These are phyloP conservation scores for Coccomyxa sp. DNA, from an alignment of 139 green algal genomes.

Conservation along the genomic window DNA sequence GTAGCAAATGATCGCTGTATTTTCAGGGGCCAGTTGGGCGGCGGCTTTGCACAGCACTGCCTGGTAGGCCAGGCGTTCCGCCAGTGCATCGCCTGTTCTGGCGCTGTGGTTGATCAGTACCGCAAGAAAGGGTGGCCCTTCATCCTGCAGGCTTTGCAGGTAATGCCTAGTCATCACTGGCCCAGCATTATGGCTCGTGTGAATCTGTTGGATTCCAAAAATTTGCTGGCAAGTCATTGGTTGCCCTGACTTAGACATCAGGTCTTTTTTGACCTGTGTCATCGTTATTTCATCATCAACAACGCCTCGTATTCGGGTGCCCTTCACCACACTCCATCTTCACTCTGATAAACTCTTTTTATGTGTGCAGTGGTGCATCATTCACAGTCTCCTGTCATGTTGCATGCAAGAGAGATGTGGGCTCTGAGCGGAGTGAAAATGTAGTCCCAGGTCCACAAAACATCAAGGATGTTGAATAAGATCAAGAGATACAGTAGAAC, in stretches of 20 bases:
- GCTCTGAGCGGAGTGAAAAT: too few relatives aligned
- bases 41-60: conserved; percentile 22
- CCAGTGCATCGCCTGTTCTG: conserved; percentile 89
- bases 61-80: conserved; percentile 67
- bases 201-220: background rate
- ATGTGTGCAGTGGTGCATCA: too few relatives aligned
- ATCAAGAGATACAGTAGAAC: too few relatives aligned
- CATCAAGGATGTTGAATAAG: too few relatives aligned
- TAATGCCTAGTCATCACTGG: background rate
- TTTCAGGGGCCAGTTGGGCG: background rate
- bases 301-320: too few relatives aligned
- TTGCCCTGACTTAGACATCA: background rate
- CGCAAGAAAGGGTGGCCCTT: conserved; percentile 46
- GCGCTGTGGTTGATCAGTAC: conserved; percentile 64
- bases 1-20: background rate
- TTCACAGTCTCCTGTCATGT: too few relatives aligned
- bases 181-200: background rate
- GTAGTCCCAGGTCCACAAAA: too few relatives aligned
- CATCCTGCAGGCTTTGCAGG: conserved; percentile 45
- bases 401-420: too few relatives aligned
- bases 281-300: too few relatives aligned
- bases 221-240: background rate
- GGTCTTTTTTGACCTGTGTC: background rate
- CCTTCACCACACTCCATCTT: too few relatives aligned
- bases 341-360: too few relatives aligned